Base-by-base conservation (phyloP, 306 rosid genomes). In the Potentilla sterilis region DNA sequence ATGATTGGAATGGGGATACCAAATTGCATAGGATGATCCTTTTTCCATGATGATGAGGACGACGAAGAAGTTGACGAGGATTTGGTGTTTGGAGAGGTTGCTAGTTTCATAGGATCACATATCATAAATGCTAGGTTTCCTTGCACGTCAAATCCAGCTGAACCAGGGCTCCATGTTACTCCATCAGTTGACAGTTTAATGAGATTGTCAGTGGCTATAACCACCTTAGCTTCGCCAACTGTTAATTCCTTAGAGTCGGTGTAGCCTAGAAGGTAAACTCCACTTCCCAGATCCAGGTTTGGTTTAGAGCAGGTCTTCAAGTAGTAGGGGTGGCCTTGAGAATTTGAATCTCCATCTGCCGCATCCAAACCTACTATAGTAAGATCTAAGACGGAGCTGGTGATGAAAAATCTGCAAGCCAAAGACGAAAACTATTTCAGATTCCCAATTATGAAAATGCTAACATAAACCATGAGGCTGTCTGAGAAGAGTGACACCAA, bases 41-140 rank as follows among this genome's bases (percentile, higher is more conserved):
- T 92, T 83, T 92, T 96, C 93, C 91, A 89, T 6, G 97, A 96
- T 21, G 94, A 82, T 0, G 98, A 83, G 22, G 99, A 86, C 0
- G 96, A 89, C 0, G 96, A 81, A 34, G 97, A 86, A 70, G 93
- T 88, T 43, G 99, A 92, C 12, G 98, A 88, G 40, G 97, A 92
- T 80, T 87, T 91, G 40, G 96, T 87, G 65, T 90, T 90, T 9
- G 97, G 99, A 19, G 99, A 96, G 34, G 99, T 88, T 75, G 99
- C 96, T 65, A 96, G 67, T 77, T 96, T 96, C 99, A 96, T 96
- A 15, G 99, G 99, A 89, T 96, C 98, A 59, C 99, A 96, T 67
- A 90, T 88, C 97, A 96, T 92, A 80, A 96, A 96, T 83, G 99
- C 98, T 67, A 92, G 90, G 88, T 89, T 92, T 6, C 99, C 99